phyloP scores from a whole-genome alignment of 768 basidiomycete genomes.

The Mycena leptocephala region DNA sequence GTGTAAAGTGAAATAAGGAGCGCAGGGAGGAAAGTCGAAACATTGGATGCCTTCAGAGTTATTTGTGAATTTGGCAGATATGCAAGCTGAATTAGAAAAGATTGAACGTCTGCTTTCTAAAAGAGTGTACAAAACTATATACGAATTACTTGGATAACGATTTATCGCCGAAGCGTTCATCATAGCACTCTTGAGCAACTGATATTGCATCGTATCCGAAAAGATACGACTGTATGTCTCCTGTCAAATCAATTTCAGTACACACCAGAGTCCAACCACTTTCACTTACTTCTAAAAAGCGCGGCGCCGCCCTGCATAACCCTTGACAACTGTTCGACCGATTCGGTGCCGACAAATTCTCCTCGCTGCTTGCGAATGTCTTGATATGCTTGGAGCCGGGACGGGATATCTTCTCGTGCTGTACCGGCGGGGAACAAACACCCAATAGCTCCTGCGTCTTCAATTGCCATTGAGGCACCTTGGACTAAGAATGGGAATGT shows the following conservation, averaged over 20 bases:
- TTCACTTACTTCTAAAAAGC: neutral
- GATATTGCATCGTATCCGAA: neutral
- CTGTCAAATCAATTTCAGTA: neutral
- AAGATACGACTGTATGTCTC: neutral
- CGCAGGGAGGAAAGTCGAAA: too few relatives aligned
- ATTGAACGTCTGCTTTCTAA: too few relatives aligned
- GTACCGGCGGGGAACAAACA: slow-evolving; percentile 15
- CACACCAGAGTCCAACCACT: neutral
- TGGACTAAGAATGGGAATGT: too few relatives aligned
- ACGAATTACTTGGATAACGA: neutral
- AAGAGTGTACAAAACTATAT: neutral
- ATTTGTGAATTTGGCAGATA: too few relatives aligned
- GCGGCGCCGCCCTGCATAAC: neutral
- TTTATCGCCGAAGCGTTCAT: neutral
- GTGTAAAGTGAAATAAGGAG: too few relatives aligned
- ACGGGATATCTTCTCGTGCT: neutral
- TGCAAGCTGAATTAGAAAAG: too few relatives aligned
- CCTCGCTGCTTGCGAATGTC: slow-evolving; percentile 5
- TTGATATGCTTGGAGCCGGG: neutral
- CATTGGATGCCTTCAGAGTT: too few relatives aligned
- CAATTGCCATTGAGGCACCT: too few relatives aligned
- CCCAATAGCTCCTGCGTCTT: too few relatives aligned
- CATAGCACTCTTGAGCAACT: neutral
- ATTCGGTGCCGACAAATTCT: slow-evolving; percentile 2
- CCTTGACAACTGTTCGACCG: neutral